Conservation (phyloP, 805 yeast species). For the Kregervanrija delftensis region DNA sequence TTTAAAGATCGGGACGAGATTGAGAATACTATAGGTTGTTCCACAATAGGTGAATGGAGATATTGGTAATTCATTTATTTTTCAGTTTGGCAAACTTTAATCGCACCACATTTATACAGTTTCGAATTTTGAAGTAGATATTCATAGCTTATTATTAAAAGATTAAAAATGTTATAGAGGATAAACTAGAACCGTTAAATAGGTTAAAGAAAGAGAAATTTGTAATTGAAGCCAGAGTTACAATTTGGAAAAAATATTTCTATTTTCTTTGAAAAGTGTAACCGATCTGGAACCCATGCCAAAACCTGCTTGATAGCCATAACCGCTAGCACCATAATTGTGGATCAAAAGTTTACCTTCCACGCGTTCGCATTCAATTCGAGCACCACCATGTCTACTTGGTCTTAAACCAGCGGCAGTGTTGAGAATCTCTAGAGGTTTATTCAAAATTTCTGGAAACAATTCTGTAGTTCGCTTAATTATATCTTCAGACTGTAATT, state of each 20-base stretch:
- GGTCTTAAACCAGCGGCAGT: slow-evolving; percentile 74
- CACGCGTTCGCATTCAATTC: slow-evolving; percentile 50
- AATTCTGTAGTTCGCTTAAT: slow-evolving; percentile 47
- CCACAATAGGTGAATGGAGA: slow-evolving; percentile 41
- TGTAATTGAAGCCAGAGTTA: background rate
- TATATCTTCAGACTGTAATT: slow-evolving; percentile 52
- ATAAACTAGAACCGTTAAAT: background rate
- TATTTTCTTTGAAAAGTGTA: slow-evolving; percentile 14
- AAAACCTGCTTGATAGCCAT: slow-evolving; percentile 58
- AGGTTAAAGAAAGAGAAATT: background rate
- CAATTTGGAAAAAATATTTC: slow-evolving; percentile 3
- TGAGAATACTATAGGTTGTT: slow-evolving; percentile 40
- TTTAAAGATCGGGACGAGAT: slow-evolving; percentile 39
- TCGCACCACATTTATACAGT: background rate
- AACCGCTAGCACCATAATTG: slow-evolving; percentile 64
- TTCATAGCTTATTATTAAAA: no score
- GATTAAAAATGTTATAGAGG: no score
- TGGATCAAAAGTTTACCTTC: slow-evolving; percentile 47
- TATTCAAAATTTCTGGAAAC: slow-evolving; percentile 40
- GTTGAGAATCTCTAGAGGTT: slow-evolving; percentile 44
- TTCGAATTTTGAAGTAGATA: no score
- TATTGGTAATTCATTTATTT: slow-evolving; percentile 43
- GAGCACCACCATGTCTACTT: slow-evolving; percentile 63
- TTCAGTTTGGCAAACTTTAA: background rate
- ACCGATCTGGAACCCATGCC: slow-evolving; percentile 51